Evolutionary conservation across 176 grass and related monocot genomes (phyloP).

Genomic region (Oryza australiensis): DNA sequence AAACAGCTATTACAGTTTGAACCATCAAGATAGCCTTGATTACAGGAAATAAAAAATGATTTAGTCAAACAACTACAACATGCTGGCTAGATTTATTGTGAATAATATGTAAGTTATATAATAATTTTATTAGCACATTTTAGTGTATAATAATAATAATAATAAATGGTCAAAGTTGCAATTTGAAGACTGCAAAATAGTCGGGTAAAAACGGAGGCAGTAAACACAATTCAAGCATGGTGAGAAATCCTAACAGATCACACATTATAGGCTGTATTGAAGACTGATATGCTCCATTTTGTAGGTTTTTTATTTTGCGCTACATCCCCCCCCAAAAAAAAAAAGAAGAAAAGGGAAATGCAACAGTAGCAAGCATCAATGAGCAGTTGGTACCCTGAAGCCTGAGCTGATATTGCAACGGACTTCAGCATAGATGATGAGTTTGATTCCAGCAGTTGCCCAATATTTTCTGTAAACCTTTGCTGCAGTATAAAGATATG

Average conservation of each 20-base stretch:
- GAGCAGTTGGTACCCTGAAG: constrained; percentile 49
- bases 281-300: background rate
- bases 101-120: background rate
- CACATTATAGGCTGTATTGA: background rate
- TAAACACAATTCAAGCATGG: background rate
- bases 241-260: background rate
- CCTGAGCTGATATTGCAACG: constrained; percentile 46
- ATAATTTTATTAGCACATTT: background rate
- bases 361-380: background rate
- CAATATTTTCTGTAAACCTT: constrained; percentile 47
- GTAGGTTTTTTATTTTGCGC: background rate
- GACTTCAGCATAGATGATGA: constrained; percentile 53
- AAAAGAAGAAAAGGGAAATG: background rate
- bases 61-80: background rate
- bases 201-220: background rate
- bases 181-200: background rate
- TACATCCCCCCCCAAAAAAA: background rate
- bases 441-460: constrained; percentile 61
- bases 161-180: background rate
- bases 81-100: background rate
- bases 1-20: background rate
- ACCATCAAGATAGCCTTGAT: background rate
- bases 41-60: background rate
- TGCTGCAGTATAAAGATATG: constrained; percentile 37
- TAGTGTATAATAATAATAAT: background rate